Percentiles rank a stretch among this genome's conserved stretches.
Conservation (phyloP, 2,329 filamentous ascomycete species). For the Corniculantispora saksenae region DNA sequence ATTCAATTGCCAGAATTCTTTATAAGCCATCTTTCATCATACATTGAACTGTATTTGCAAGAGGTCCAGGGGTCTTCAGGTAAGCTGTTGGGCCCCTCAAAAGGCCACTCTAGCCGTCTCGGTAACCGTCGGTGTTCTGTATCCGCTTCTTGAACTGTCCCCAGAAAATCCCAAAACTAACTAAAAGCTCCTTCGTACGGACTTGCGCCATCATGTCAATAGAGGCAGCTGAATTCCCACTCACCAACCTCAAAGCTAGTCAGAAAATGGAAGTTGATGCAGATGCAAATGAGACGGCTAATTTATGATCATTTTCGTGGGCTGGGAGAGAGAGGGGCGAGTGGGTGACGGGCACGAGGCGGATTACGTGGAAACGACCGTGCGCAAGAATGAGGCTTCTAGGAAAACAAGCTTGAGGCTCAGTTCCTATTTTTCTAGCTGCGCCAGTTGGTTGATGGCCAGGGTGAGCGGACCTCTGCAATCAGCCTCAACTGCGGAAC, state of each 20-base stretch:
- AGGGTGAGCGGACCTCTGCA: background rate
- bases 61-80: background rate
- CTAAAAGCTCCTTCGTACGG: background rate
- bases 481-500: background rate
- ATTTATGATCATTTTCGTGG: background rate
- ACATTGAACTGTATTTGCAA: background rate
- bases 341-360: background rate
- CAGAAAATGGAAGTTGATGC: background rate
- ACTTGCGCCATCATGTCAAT: background rate
- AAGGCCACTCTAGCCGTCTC: slow-evolving; percentile 1
- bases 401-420: background rate
- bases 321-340: background rate
- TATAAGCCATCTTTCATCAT: background rate
- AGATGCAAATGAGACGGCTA: background rate
- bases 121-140: background rate
- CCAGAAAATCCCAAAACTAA: background rate
- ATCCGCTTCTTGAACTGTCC: background rate
- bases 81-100: background rate
- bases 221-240: background rate
- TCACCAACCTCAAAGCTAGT: background rate
- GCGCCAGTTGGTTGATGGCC: background rate
- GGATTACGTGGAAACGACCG: slow-evolving; percentile 7
- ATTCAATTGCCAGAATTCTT: background rate
- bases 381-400: slow-evolving; percentile 5
- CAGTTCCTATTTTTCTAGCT: background rate